Evolutionary conservation across 1,139 yeast genomes (phyloP).

Genomic region (Taiozyma sp.): DNA sequence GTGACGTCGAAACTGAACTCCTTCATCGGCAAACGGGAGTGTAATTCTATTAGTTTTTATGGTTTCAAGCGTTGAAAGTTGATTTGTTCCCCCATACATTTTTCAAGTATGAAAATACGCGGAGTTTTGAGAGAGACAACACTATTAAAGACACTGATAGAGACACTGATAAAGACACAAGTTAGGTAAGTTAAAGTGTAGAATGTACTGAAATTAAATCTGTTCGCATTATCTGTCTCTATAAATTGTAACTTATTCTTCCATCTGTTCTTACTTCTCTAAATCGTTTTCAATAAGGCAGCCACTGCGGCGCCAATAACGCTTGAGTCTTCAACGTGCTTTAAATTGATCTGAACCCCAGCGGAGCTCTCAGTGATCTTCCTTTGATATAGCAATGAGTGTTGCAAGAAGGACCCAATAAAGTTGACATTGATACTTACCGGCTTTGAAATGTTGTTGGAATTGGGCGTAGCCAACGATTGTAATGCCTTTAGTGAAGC

Average conservation of each 20-base stretch:
- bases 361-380: constrained; percentile 18
- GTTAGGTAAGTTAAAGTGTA: no score
- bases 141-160: no score
- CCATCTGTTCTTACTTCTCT: no score
- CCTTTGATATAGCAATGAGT: constrained; percentile 21
- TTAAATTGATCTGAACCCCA: constrained; percentile 12
- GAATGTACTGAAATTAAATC: no score
- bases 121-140: background rate
- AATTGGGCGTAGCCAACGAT: background rate
- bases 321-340: constrained; percentile 24
- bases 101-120: background rate
- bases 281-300: constrained; percentile 4
- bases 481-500: constrained; percentile 22
- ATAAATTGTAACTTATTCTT: no score
- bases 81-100: background rate
- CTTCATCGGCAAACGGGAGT: constrained; percentile 15
- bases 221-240: no score
- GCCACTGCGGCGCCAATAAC: constrained; percentile 28
- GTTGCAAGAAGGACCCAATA: constrained; percentile 29
- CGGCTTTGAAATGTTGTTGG: constrained; percentile 6
- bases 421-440: constrained; percentile 21
- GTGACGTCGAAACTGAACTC: constrained; percentile 30
- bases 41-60: no score
- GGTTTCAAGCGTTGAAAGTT: no score
- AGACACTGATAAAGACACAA: no score